phyloP scores from a whole-genome alignment of 148 eudicot species.

The Heliamphora exappendiculata region DNA sequence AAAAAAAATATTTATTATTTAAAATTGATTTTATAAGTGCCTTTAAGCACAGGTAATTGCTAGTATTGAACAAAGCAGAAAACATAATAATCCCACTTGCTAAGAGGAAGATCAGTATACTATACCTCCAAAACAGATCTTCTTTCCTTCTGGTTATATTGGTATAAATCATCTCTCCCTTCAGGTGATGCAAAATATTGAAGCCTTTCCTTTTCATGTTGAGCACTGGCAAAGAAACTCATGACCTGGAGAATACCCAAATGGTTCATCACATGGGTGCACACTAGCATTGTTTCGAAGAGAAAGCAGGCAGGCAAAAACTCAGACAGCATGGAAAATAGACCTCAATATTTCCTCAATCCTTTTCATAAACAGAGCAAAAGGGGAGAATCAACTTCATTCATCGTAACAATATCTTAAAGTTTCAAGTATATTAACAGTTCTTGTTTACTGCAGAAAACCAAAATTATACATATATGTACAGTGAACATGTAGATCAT shows the following conservation, averaged over 20 bases:
- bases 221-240: slow-evolving; percentile 83
- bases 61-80: background rate
- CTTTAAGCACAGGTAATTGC: no score
- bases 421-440: background rate
- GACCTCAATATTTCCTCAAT: background rate
- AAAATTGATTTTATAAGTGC: no score
- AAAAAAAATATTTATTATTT: no score
- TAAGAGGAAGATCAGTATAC: slow-evolving; percentile 8
- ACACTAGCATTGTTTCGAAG: background rate
- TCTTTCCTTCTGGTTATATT: slow-evolving; percentile 87
- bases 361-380: background rate
- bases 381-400: background rate
- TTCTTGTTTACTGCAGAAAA: background rate
- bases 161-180: slow-evolving; percentile 91
- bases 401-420: background rate
- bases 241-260: slow-evolving; percentile 50
- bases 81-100: background rate
- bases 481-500: background rate
- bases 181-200: slow-evolving; percentile 88
- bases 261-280: background rate
- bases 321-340: background rate
- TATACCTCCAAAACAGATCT: slow-evolving; percentile 83
- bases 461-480: background rate
- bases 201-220: slow-evolving; percentile 91
- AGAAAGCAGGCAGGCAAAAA: background rate